Evolutionary conservation across 1,284 basidiomycete species (phyloP).

Genomic region (Sphaerobolus stellatus): DNA sequence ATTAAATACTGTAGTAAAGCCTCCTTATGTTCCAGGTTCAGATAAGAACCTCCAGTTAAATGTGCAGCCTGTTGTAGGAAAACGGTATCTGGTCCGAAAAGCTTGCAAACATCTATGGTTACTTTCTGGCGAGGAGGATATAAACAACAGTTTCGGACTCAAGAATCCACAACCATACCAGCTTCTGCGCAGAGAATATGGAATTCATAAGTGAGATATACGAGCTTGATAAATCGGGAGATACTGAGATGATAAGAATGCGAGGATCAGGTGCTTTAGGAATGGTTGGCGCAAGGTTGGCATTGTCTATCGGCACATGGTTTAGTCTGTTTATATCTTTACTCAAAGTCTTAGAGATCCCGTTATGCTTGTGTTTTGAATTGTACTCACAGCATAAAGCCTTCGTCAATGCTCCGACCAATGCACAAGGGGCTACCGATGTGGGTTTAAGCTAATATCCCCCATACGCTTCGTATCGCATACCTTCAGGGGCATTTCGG

Average conservation of each 20-base stretch:
- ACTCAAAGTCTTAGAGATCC: neutral
- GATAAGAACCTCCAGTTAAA: slow-evolving; percentile 92
- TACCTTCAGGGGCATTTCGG: slow-evolving; percentile 51
- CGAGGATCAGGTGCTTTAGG: slow-evolving; percentile 67
- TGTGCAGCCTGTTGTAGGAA: slow-evolving; percentile 98
- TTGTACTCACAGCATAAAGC: slow-evolving; percentile 77
- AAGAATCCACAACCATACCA: slow-evolving; percentile 43
- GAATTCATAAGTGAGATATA: slow-evolving; percentile 99
- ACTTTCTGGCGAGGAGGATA: slow-evolving; percentile 66
- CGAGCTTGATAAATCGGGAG: slow-evolving; percentile 81
- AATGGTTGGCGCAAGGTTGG: slow-evolving; percentile 35
- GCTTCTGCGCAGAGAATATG: slow-evolving; percentile 98
- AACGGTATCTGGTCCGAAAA: slow-evolving; percentile 87
- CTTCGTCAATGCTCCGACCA: slow-evolving; percentile 87
- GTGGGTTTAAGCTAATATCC: neutral
- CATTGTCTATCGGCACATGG: slow-evolving; percentile 38
- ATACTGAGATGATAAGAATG: slow-evolving; percentile 90
- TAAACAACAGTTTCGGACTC: neutral
- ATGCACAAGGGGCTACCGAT: slow-evolving; percentile 66
- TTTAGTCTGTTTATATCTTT: slow-evolving; percentile 83
- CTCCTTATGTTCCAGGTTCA: slow-evolving; percentile 77
- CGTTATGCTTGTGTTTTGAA: slow-evolving; percentile 6
- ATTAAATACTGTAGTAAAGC: slow-evolving; percentile 87
- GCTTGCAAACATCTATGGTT: slow-evolving; percentile 92
- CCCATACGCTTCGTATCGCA: slow-evolving; percentile 17